phyloP scores from a whole-genome alignment of 2,329 filamentous ascomycete species.

The Calonectria montana region DNA sequence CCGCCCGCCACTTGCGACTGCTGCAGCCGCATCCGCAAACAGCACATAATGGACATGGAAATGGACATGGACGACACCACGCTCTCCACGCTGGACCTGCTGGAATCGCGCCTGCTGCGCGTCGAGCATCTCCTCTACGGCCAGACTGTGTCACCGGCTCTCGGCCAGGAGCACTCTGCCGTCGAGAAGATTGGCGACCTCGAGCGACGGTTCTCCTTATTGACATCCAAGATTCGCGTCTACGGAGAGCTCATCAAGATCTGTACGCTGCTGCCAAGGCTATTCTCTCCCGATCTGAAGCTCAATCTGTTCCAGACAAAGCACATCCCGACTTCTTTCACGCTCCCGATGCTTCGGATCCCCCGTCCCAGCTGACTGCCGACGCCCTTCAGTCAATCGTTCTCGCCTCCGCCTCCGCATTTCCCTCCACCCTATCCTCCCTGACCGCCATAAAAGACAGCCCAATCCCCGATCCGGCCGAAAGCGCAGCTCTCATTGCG shows the following conservation, averaged over 20 bases:
- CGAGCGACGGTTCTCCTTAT: conserved; percentile 63
- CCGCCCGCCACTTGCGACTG: conserved; percentile 20
- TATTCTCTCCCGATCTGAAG: neutral
- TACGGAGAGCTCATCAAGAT: conserved; percentile 71
- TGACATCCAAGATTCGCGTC: conserved; percentile 64
- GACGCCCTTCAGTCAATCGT: conserved; percentile 66
- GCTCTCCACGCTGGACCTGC: conserved; percentile 65
- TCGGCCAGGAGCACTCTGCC: conserved; percentile 53
- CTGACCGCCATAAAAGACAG: conserved; percentile 68
- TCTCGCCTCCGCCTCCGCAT: conserved; percentile 66
- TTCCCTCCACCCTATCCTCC: conserved; percentile 66
- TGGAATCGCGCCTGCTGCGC: conserved; percentile 69
- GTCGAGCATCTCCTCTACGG: conserved; percentile 71
- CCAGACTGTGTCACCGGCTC: conserved; percentile 46
- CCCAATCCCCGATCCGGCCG: conserved; percentile 65
- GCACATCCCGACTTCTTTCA: conserved; percentile 67
- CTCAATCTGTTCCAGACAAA: conserved; percentile 55
- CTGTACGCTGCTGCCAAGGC: conserved; percentile 56
- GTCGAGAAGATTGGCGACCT: conserved; percentile 60
- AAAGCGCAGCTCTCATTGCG: conserved; percentile 66
- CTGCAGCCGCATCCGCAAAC: conserved; percentile 40
- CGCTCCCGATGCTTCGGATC: conserved; percentile 55
- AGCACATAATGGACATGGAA: conserved; percentile 54
- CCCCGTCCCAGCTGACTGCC: conserved; percentile 63
- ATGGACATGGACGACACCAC: conserved; percentile 62